phyloP scores from a whole-genome alignment of 768 basidiomycete genomes.

The Trametes elegans region DNA sequence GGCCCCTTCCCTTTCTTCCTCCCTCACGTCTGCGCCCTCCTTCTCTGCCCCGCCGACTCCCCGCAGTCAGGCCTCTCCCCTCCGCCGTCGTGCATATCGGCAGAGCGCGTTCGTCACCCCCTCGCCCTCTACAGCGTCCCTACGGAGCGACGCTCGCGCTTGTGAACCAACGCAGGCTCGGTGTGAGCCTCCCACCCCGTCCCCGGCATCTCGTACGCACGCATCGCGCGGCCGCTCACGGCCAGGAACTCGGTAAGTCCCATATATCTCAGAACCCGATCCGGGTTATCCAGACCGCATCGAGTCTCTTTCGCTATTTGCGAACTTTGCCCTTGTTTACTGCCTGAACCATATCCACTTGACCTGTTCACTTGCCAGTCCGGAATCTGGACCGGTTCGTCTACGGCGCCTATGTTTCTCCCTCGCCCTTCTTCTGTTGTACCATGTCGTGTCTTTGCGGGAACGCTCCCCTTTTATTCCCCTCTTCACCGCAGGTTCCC shows the following conservation, averaged over 20 bases:
- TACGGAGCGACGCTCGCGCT: constrained; percentile 17
- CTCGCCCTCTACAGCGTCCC: constrained; percentile 17
- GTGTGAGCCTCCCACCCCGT: constrained; percentile 22
- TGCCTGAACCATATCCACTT: constrained; percentile 16
- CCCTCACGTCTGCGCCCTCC: constrained; percentile 22
- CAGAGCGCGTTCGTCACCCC: constrained; percentile 17
- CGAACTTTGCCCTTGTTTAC: constrained; percentile 12
- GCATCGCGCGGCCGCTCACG: constrained; percentile 10
- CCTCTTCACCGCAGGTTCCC: constrained; percentile 17
- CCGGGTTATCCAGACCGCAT: constrained; percentile 14
- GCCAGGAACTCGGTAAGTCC: constrained; percentile 22
- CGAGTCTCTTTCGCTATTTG: constrained; percentile 19
- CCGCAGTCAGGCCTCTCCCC: constrained; percentile 13
- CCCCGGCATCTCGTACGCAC: constrained; percentile 24
- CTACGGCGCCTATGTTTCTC: constrained; percentile 1
- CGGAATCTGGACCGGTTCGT: constrained; percentile 20
- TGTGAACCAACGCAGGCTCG: constrained; percentile 1
- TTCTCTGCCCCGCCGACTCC: constrained; percentile 19
- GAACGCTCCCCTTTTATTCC: constrained; percentile 14
- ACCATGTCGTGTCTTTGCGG: constrained; percentile 13
- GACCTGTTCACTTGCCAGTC: constrained; percentile 4
- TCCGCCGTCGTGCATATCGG: neutral
- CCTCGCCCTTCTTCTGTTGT: constrained; percentile 11
- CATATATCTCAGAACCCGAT: constrained; percentile 1
- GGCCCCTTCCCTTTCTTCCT: constrained; percentile 23